Base-by-base conservation (phyloP, 1,284 basidiomycete species). In the Uromyces viciae-fabae region DNA sequence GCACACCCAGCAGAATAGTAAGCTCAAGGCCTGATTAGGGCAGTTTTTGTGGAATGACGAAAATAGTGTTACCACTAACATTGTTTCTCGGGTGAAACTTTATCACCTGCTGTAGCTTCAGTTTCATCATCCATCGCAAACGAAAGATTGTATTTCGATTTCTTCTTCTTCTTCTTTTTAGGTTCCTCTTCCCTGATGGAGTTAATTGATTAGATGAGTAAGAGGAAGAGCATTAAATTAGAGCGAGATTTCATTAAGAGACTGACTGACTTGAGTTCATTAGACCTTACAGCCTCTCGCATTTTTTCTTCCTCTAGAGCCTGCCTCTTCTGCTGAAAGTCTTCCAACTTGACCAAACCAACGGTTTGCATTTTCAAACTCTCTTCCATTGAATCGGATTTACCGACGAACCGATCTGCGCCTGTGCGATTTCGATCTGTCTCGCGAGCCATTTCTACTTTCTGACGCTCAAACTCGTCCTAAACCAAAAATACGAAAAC, bases 331-430 rank as follows among this genome's bases (percentile, higher is more conserved):
- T 85, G 84, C 82, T 87, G 84, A 84, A 99, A 99, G 69, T 98
- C 97, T 84, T 96, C 93, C 9, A 98, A 89, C 82, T 90, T 91
- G 1, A 99, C 95, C 19, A 99, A 90, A 83, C 97, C 97, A 80
- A 99, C 91, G 0, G 97, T 99, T 71, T 90, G 92, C 84, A 94
- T 90, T 88, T 98, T 98, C 74, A 99, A 89, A 15, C 90, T 90
- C 81, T 99, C 97, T 86, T 98, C 96, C 88, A 98, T 91, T 4
- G 92, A 94, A 85, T 98, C 96, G 86, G 94, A 91, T 86, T 97
- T 94, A 4, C 93, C 92, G 28, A 95, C 92, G 86, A 99, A 99
- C 80, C 95, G 93, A 85, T 93, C 92, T 0, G 90, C 87, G 17
- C 81, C 81, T 28, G 84, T 85, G 3, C 84, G 84, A 81, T 87